Evolutionary conservation across 2,329 filamentous ascomycete genomes (phyloP), one percentile per base, ranked within the genome.

Genomic region (Pestalotiopsis sp.): DNA sequence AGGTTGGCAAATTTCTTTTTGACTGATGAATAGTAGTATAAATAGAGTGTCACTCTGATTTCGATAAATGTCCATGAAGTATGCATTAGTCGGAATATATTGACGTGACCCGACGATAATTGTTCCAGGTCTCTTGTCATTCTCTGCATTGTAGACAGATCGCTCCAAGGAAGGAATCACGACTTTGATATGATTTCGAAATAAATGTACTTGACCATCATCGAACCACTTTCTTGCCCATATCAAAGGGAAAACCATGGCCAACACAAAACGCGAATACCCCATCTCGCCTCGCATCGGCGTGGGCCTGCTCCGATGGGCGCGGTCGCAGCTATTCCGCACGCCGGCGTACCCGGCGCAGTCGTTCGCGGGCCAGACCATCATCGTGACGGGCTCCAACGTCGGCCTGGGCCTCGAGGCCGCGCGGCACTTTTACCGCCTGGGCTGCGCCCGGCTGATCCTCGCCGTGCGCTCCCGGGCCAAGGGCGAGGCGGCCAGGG

Each of bases 401-500:
- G 73, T 70, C 39, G 79, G 79, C 6, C 72, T 81, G 2, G 79
- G 80, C 41, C 72, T 76, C 17, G 79, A 80, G 71, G 79, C 79
- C 3, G 76, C 77, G 3, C 75, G 75, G 4, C 76, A 81, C 65
- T 76, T 70, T 49, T 64, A 64, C 60, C 68, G 70, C 4, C 69
- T 74, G 3, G 70, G 70, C 25, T 69, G 65, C 7, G 66, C 45
- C 23, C 57, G 41, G 7, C n/a, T 82, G 14, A 79, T 82, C 69
- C 72, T 82, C 25, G 80, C 77, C 13, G 79, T 80, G 7, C 79
- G 80, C 2, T 76, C 71, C 14, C 20, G 67, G 7, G 52, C 71
- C 6, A 79, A 77, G 68, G 80, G 81, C 27, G 76, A 82, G 61
- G 76, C 71, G 0, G 84, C 84, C 61, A 81, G 79, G 23, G 67